phyloP scores from a whole-genome alignment of 2,329 filamentous ascomycete genomes.

The Aspergillus spinulosporus region DNA sequence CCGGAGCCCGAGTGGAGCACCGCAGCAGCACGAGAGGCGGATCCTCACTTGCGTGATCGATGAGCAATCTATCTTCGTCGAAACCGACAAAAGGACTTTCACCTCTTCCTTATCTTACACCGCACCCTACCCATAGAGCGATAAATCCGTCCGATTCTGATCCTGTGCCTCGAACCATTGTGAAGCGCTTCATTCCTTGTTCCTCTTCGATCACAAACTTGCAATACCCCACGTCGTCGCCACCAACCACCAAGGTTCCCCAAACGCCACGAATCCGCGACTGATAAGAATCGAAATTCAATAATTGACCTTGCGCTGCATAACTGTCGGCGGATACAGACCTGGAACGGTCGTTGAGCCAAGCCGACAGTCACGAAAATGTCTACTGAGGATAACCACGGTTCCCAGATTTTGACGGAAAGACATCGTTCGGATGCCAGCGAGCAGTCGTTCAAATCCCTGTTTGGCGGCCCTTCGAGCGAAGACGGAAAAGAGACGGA shows the following conservation, averaged over 20 bases:
- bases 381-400: conserved; percentile 1
- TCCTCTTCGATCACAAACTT: not conserved
- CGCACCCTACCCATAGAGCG: not conserved
- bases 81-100: not conserved
- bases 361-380: conserved; percentile 3
- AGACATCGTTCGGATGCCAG: conserved; percentile 1
- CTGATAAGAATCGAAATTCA: not conserved
- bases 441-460: conserved; percentile 20
- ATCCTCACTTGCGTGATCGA: conserved; percentile 24
- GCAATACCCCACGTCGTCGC: not conserved
- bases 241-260: conserved; percentile 1
- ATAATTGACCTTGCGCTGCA: not conserved
- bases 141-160: not conserved
- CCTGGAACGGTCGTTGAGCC: not conserved
- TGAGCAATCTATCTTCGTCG: conserved; percentile 9
- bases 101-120: not conserved
- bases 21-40: conserved; percentile 15
- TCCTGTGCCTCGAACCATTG: not conserved
- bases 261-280: not conserved
- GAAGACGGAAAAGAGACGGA: conserved; percentile 23
- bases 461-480: conserved; percentile 24
- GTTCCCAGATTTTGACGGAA: conserved; percentile 9
- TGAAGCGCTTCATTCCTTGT: not conserved
- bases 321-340: not conserved
- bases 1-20: conserved; percentile 5